Evolutionary conservation across 306 rosid species (phyloP).

Genomic region (Canavalia ensiformis): DNA sequence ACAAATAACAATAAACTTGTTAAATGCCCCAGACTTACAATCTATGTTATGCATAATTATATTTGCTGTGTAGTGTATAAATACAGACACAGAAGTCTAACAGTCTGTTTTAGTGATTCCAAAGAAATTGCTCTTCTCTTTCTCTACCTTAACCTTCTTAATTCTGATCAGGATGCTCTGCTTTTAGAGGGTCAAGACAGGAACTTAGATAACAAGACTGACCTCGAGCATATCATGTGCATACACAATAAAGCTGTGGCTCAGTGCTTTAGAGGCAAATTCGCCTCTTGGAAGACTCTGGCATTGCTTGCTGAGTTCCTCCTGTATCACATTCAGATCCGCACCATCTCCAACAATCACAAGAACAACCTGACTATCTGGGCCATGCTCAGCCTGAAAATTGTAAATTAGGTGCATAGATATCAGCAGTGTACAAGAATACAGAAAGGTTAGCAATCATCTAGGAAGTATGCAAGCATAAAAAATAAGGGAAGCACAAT

Average conservation of each 20-base stretch:
- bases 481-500: background rate
- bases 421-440: conserved; percentile 42
- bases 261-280: conserved; percentile 85
- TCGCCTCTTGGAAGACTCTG: conserved; percentile 93
- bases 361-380: conserved; percentile 99
- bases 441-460: background rate
- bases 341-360: conserved; percentile 89
- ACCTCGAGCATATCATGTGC: conserved; percentile 97
- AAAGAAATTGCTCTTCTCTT: conserved; percentile 15
- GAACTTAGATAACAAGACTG: conserved; percentile 45
- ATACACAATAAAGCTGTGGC: conserved; percentile 89
- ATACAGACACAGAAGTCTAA: conserved; percentile 8
- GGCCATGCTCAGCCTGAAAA: conserved; percentile 99
- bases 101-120: background rate
- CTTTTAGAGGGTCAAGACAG: conserved; percentile 12
- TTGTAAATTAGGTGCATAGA: conserved; percentile 35
- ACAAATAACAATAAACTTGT: background rate
- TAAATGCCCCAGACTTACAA: background rate
- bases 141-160: background rate
- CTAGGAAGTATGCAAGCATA: background rate
- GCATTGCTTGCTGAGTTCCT: conserved; percentile 88
- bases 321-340: conserved; percentile 78
- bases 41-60: conserved; percentile 1
- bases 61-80: background rate
- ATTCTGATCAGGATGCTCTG: background rate